Evolutionary conservation across 306 rosid species (phyloP).

Genomic region (Carpinus fangiana): DNA sequence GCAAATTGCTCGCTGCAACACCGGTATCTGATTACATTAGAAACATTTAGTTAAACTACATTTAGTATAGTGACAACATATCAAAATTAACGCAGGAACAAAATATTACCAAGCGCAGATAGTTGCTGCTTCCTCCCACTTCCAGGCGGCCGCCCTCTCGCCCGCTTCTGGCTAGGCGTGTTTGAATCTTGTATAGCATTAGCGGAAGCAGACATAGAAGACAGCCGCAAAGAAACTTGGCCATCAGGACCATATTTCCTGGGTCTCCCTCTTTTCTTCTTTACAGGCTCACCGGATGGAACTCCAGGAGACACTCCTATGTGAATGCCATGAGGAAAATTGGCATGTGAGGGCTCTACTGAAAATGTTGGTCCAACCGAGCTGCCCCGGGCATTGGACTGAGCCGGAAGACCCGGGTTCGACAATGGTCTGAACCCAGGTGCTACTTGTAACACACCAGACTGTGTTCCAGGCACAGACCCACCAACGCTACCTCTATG

Average conservation of each 20-base stretch:
- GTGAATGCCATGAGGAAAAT: slow-evolving; percentile 56
- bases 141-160: slow-evolving; percentile 84
- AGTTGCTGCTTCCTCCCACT: slow-evolving; percentile 89
- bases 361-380: slow-evolving; percentile 60
- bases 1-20: background rate
- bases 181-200: slow-evolving; percentile 51
- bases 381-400: slow-evolving; percentile 53
- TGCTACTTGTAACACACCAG: slow-evolving; percentile 54
- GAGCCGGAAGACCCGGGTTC: slow-evolving; percentile 53
- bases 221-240: slow-evolving; percentile 67
- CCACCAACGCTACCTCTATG: slow-evolving; percentile 77
- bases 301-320: slow-evolving; percentile 50
- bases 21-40: background rate
- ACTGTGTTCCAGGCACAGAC: slow-evolving; percentile 52
- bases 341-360: slow-evolving; percentile 47
- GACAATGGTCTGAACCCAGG: slow-evolving; percentile 73
- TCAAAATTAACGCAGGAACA: slow-evolving; percentile 2
- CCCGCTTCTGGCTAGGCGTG: slow-evolving; percentile 47
- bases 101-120: slow-evolving; percentile 67
- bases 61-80: background rate
- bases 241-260: slow-evolving; percentile 87
- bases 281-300: slow-evolving; percentile 65
- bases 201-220: slow-evolving; percentile 65
- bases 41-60: background rate
- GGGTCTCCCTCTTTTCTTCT: slow-evolving; percentile 95